A percentile compares a stretch with the other conserved stretches of the same genome.
Conservation (phyloP, 257 asterid species). For the Oldenlandia corymbosa region DNA sequence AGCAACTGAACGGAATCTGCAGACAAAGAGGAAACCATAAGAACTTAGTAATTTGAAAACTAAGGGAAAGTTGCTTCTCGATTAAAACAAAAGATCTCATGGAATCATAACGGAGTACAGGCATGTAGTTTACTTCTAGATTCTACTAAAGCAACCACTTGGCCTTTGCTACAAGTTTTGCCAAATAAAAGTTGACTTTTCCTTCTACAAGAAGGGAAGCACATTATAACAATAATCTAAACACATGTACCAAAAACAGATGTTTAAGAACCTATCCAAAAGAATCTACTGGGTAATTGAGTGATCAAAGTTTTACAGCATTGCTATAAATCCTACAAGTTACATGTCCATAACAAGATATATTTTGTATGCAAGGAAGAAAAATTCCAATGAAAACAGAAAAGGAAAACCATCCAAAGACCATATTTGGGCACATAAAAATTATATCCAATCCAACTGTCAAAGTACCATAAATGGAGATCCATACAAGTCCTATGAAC, state of each 20-base stretch:
- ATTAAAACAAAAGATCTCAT: background rate
- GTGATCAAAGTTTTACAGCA: background rate
- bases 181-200: background rate
- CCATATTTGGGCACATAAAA: background rate
- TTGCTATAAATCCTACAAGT: background rate
- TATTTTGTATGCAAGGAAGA: background rate
- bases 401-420: background rate
- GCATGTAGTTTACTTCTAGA: background rate
- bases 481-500: too few relatives aligned
- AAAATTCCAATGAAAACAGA: too few relatives aligned
- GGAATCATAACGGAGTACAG: background rate
- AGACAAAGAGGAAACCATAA: background rate
- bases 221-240: background rate
- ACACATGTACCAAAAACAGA: background rate
- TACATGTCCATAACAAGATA: background rate
- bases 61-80: background rate
- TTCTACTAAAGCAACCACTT: background rate
- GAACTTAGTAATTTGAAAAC: background rate
- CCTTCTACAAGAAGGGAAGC: background rate
- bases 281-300: background rate
- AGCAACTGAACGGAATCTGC: slow-evolving; percentile 68
- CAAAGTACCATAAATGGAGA: too few relatives aligned
- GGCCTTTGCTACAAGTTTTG: background rate
- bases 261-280: background rate
- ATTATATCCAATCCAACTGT: background rate